Evolutionary conservation across 306 rosid species (phyloP).

Genomic region (Cucurbita moschata): DNA sequence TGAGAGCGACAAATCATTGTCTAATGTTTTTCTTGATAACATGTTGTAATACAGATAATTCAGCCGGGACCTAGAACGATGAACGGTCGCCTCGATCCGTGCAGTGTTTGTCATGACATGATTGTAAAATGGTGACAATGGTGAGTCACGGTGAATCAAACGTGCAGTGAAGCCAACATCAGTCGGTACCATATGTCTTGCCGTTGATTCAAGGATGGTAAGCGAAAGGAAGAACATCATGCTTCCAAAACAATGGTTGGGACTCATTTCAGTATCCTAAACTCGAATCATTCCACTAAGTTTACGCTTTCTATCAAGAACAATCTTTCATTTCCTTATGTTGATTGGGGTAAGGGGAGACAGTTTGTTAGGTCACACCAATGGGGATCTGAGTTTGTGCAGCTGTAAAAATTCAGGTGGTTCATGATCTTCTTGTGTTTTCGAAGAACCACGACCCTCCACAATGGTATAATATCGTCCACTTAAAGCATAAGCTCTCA

Average conservation of each 20-base stretch:
- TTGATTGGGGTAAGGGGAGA: background rate
- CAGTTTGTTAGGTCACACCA: background rate
- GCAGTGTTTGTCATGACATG: conserved; percentile 4
- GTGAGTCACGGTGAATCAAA: conserved; percentile 11
- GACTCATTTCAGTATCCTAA: background rate
- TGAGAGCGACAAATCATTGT: background rate
- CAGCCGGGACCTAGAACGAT: background rate
- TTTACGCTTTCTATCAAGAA: background rate
- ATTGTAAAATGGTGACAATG: conserved; percentile 12
- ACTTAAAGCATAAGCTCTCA: too few species aligned
- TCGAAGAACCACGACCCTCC: too few species aligned
- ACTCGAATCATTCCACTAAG: background rate
- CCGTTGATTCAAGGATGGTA: background rate
- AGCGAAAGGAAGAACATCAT: background rate
- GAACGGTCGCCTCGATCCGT: background rate
- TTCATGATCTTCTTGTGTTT: background rate
- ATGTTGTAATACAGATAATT: background rate
- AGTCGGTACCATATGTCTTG: background rate
- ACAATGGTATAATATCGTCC: too few species aligned
- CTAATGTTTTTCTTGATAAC: background rate
- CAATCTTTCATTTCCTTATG: background rate
- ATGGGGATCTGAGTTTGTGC: background rate
- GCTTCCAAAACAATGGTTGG: background rate
- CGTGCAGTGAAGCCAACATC: background rate
- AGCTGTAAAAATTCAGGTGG: background rate